These are phyloP conservation scores for Grosmannia serpens DNA, from an alignment of 2,329 filamentous ascomycete species.

Conservation along the genomic window DNA sequence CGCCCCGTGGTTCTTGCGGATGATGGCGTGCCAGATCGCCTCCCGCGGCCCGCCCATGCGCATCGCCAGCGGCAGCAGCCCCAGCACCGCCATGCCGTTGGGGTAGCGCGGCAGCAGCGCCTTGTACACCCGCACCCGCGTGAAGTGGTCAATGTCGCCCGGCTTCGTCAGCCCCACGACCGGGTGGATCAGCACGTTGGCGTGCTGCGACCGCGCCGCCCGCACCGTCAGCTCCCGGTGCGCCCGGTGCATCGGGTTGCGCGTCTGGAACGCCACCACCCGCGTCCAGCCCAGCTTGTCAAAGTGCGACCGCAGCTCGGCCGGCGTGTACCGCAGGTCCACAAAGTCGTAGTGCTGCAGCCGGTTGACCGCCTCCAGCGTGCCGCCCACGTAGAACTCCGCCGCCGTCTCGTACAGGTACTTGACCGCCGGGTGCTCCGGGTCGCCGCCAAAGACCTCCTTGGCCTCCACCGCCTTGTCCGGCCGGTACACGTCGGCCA, in stretches of 20 bases:
- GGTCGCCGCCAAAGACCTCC: conserved; percentile 85
- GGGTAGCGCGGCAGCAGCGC: conserved; percentile 92
- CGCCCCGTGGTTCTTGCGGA: conserved; percentile 98
- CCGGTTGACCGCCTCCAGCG: conserved; percentile 88
- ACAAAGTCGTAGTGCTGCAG: conserved; percentile 99
- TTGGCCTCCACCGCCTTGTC: conserved; percentile 86
- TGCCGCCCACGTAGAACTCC: conserved; percentile 91
- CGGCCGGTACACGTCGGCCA: conserved; percentile 90
- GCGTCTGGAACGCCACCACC: conserved; percentile 97
- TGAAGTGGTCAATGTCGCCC: conserved; percentile 99
- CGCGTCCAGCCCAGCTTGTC: conserved; percentile 98
- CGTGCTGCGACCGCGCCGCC: conserved; percentile 87
- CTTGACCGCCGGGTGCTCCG: conserved; percentile 84
- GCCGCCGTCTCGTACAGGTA: conserved; percentile 72
- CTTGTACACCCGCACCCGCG: conserved; percentile 96
- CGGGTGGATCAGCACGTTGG: conserved; percentile 97
- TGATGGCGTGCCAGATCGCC: conserved; percentile 99
- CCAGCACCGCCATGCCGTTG: conserved; percentile 96
- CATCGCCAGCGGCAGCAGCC: conserved; percentile 92
- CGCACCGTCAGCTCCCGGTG: conserved; percentile 96
- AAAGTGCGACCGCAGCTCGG: conserved; percentile 91
- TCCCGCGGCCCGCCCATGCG: conserved; percentile 97
- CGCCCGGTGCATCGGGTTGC: conserved; percentile 98
- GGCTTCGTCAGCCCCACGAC: conserved; percentile 98
- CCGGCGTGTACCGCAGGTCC: conserved; percentile 85